Evolutionary conservation across 371 early-diverging fungal genomes (phyloP), one percentile per base, ranked within the genome.

Genomic region (Quaeritorhiza haematococci): DNA sequence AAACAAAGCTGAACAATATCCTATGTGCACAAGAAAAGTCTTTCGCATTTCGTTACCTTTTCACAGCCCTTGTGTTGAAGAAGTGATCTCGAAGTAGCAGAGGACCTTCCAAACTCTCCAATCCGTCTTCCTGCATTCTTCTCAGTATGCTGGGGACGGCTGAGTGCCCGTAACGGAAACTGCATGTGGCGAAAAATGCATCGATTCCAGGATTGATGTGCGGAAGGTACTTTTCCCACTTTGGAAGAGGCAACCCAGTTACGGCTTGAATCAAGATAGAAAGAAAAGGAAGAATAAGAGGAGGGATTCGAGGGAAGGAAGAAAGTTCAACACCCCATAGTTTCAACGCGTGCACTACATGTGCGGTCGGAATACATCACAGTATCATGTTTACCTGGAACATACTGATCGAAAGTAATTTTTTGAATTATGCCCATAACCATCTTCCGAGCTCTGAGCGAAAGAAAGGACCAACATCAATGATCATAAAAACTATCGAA

Each of bases 101-200:
- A 8, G 48, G 48, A 8, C 48, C 48, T 47, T 47, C 10, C 19
- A 19, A 26, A 47, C 8, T 47, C 10, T 47, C 48, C 19, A 15
- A 17, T 10, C 10, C 48, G 27, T 38, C 38, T 13, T 38, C 38
- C 13, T 19, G 13, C 13, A 38, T 38, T 13, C 38, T 38, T 13
- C 38, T 38, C 19, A 38, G 19, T 13, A 13, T 13, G 19, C 38
- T 19, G 19, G 38, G 59, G 27, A 42, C 41, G 34, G 51, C 58
- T 64, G 47, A 73, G 55, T 73, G 69, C 24, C 67, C 69, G 43
- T 67, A 73, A 17, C 69, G 67, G 38, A 62, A 61, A 4, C 69
- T 63, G 2, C 53, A 59, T 23, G 55, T 59, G 27, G 57, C 28
- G 53, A 73, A 69, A 34, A 63, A 63, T 3, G 65, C 21, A 27